These are phyloP conservation scores for Mucor saturninus DNA, from an alignment of 371 early-diverging fungal genomes.

Conservation along the genomic window DNA sequence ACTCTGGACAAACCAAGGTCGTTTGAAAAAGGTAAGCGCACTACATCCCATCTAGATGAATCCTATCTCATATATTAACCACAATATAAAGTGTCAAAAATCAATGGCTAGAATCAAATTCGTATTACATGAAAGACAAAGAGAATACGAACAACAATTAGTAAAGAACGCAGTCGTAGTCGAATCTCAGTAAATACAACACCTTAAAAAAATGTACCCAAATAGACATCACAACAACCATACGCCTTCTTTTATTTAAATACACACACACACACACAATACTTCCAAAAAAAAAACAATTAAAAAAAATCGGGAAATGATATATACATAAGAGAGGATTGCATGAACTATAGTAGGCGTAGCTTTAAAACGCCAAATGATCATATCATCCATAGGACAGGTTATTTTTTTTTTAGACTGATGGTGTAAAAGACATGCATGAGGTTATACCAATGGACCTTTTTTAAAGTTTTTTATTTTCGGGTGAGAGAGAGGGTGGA, in stretches of 20 bases:
- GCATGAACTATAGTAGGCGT: too few relatives aligned
- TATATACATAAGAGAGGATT: too few relatives aligned
- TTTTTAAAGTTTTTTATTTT: too few relatives aligned
- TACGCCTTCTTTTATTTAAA: background rate
- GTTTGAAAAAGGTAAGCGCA: slow-evolving; percentile 77
- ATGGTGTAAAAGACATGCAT: too few relatives aligned
- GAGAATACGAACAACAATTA: slow-evolving; percentile 61
- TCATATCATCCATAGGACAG: too few relatives aligned
- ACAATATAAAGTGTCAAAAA: slow-evolving; percentile 71
- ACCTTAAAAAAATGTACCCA: background rate
- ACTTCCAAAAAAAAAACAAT: too few relatives aligned
- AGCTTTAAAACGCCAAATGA: too few relatives aligned
- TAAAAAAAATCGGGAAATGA: too few relatives aligned
- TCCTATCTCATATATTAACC: slow-evolving; percentile 72
- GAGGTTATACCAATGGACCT: too few relatives aligned
- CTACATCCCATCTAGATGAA: slow-evolving; percentile 87
- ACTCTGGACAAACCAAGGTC: slow-evolving; percentile 75
- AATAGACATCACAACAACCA: background rate
- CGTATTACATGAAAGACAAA: slow-evolving; percentile 89
- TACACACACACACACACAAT: too few relatives aligned
- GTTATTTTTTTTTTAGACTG: too few relatives aligned
- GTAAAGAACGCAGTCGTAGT: slow-evolving; percentile 1
- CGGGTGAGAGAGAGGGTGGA: too few relatives aligned
- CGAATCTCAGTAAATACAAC: background rate
- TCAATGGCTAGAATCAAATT: slow-evolving; percentile 95